Conservation (phyloP, 2,329 filamentous ascomycete genomes). For the Onygena corvina region DNA sequence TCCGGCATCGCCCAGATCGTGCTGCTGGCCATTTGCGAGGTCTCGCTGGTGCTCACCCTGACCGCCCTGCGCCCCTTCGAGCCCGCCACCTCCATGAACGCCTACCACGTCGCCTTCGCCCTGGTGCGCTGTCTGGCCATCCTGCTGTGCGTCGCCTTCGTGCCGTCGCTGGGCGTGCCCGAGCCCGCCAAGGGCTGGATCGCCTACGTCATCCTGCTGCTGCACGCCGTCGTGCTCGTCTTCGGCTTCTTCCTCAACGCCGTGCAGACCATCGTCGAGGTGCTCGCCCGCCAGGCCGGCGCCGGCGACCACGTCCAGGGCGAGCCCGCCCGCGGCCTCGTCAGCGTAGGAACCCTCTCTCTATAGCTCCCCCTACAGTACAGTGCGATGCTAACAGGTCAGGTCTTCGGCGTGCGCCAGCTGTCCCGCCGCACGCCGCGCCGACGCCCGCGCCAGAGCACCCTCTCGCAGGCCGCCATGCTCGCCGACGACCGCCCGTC, state of each 20-base stretch:
- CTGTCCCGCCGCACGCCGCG: conserved; percentile 60
- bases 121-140: conserved; percentile 62
- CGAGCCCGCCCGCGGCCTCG: conserved; percentile 60
- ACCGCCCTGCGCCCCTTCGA: conserved; percentile 86
- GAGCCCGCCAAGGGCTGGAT: conserved; percentile 85
- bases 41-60: conserved; percentile 74
- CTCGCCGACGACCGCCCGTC: conserved; percentile 56
- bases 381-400: conserved; percentile 4
- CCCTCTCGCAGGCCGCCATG: conserved; percentile 73
- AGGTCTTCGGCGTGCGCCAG: conserved; percentile 81
- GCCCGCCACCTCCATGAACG: conserved; percentile 89
- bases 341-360: conserved; percentile 46
- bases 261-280: conserved; percentile 79
- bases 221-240: conserved; percentile 73
- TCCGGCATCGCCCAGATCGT: conserved; percentile 90
- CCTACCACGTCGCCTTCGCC: conserved; percentile 80
- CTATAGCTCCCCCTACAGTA: neutral
- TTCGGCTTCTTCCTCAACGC: conserved; percentile 92
- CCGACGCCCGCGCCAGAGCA: conserved; percentile 60
- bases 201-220: conserved; percentile 75
- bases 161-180: conserved; percentile 65
- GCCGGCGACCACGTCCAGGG: conserved; percentile 61
- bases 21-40: conserved; percentile 83
- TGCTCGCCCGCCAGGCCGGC: conserved; percentile 67
- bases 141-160: conserved; percentile 68